phyloP scores from a whole-genome alignment of 495 filamentous ascomycete species.

The Hyaloscypha variabilis region DNA sequence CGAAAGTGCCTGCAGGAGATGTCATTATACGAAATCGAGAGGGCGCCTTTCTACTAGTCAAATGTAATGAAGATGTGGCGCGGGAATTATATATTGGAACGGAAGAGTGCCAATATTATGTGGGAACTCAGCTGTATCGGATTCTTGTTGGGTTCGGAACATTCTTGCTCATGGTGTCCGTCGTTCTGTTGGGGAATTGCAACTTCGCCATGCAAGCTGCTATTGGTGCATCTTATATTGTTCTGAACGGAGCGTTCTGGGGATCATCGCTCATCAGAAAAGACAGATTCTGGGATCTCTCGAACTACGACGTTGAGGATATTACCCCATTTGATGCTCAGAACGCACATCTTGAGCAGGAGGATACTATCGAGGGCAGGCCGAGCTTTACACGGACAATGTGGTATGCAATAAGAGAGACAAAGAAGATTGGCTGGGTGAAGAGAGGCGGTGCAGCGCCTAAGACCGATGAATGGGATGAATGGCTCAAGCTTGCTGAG shows the following conservation, averaged over 20 bases:
- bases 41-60: conserved; percentile 62
- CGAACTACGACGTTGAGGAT: conserved; percentile 42
- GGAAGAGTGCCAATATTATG: conserved; percentile 56
- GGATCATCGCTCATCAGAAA: conserved; percentile 49
- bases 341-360: conserved; percentile 16
- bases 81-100: conserved; percentile 66
- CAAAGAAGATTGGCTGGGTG: conserved; percentile 51
- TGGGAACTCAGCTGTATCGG: conserved; percentile 40
- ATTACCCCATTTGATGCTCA: conserved; percentile 40
- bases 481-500: conserved; percentile 54
- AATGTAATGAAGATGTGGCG: conserved; percentile 64
- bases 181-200: conserved; percentile 65
- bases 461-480: conserved; percentile 49
- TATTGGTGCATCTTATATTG: conserved; percentile 57
- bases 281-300: conserved; percentile 52
- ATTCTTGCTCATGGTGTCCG: conserved; percentile 60
- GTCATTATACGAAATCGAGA: conserved; percentile 62
- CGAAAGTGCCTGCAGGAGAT: conserved; percentile 58
- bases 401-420: conserved; percentile 59
- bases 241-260: conserved; percentile 65
- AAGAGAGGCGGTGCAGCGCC: conserved; percentile 49
- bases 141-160: conserved; percentile 59
- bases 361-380: conserved; percentile 37
- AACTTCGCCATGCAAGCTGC: conserved; percentile 60
- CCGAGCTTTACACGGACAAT: conserved; percentile 54